These are phyloP conservation scores for Escovopsis sp. DNA, from an alignment of 2,329 filamentous ascomycete genomes.

Conservation along the genomic window DNA sequence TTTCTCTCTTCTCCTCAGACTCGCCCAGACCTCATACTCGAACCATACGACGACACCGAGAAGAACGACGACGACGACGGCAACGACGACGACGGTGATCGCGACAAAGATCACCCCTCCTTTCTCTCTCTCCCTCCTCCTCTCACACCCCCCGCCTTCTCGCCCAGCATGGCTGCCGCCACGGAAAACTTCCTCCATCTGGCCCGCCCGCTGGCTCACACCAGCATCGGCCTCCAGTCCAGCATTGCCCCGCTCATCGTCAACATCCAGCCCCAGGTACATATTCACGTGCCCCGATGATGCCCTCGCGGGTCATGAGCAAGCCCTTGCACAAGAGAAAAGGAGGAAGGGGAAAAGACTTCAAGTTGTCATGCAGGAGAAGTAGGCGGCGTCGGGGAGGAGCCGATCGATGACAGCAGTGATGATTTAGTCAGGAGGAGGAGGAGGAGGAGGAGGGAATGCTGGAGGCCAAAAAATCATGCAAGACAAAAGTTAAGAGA, in stretches of 20 bases:
- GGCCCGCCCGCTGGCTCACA: slow-evolving; percentile 76
- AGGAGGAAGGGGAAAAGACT: slow-evolving; percentile 1
- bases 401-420: too few relatives aligned
- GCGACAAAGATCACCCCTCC: background rate
- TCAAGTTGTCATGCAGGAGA: too few relatives aligned
- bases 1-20: too few relatives aligned
- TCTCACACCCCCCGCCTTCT: slow-evolving; percentile 7
- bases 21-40: too few relatives aligned
- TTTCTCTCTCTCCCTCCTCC: slow-evolving; percentile 1
- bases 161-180: slow-evolving; percentile 62
- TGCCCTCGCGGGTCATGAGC: background rate
- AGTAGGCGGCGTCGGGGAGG: too few relatives aligned
- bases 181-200: slow-evolving; percentile 87
- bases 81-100: background rate
- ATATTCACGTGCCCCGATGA: slow-evolving; percentile 14
- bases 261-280: slow-evolving; percentile 87
- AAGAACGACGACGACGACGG: background rate
- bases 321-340: background rate
- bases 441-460: too few relatives aligned
- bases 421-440: too few relatives aligned
- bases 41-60: too few relatives aligned
- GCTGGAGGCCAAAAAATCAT: too few relatives aligned
- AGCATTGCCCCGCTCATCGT: slow-evolving; percentile 86
- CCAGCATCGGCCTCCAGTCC: slow-evolving; percentile 61
- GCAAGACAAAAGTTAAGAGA: too few relatives aligned